Conservation (phyloP, 345 rosid species). For the Brassica cretica region DNA sequence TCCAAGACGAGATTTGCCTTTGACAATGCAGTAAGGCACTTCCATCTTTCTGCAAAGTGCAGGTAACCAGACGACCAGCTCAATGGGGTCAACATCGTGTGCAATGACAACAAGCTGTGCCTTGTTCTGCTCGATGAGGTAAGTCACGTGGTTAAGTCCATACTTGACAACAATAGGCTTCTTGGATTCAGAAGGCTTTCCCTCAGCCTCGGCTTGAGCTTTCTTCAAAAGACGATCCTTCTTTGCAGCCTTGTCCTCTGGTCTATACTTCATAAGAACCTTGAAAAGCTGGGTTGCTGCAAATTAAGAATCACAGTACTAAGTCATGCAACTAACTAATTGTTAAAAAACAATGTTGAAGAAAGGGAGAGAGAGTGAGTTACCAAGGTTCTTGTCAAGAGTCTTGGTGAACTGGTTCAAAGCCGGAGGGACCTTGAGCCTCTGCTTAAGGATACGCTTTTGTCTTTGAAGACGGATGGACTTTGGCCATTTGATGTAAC, state of each 20-base stretch:
- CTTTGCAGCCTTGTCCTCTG: constrained; percentile 70
- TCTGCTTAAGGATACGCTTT: constrained; percentile 72
- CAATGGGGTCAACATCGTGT: constrained; percentile 82
- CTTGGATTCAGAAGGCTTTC: constrained; percentile 57
- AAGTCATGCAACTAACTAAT: no score
- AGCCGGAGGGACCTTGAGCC: constrained; percentile 86
- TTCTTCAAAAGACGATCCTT: constrained; percentile 60
- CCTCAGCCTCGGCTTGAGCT: constrained; percentile 70
- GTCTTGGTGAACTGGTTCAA: constrained; percentile 89
- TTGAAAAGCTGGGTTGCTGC: constrained; percentile 62
- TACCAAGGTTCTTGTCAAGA: constrained; percentile 74
- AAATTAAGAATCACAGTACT: no score
- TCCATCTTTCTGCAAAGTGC: constrained; percentile 84
- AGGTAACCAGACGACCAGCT: constrained; percentile 84
- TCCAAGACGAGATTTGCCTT: constrained; percentile 79
- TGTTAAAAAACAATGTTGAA: no score
- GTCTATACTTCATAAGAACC: constrained; percentile 62
- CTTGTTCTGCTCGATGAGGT: constrained; percentile 78
- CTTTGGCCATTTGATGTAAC: constrained; percentile 76
- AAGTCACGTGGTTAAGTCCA: constrained; percentile 69
- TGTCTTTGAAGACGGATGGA: constrained; percentile 69
- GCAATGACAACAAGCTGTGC: constrained; percentile 77
- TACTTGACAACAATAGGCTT: constrained; percentile 73
- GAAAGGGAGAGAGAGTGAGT: no score
- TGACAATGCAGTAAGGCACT: constrained; percentile 77